phyloP scores from a whole-genome alignment of 192 early-diverging fungal species.

The Gaertneriomyces sp. region DNA sequence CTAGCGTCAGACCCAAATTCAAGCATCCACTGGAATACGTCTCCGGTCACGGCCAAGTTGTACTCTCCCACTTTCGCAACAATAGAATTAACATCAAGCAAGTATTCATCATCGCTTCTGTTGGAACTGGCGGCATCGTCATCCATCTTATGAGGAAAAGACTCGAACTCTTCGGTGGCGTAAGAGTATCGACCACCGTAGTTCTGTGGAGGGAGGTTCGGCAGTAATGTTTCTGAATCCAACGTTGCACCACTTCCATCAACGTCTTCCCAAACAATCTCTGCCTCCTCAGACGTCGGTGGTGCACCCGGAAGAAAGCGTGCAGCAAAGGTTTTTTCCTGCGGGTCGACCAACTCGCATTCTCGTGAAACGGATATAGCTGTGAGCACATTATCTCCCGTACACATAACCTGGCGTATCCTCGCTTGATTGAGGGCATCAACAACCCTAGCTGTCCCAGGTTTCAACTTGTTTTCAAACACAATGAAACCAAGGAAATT shows the following conservation, averaged over 20 bases:
- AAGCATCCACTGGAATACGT: slow-evolving; percentile 93
- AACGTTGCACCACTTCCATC: slow-evolving; percentile 51
- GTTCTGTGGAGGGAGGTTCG: not conserved
- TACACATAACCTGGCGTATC: slow-evolving; percentile 97
- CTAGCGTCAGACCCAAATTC: slow-evolving; percentile 65
- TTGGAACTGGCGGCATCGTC: slow-evolving; percentile 13
- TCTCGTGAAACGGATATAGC: slow-evolving; percentile 92
- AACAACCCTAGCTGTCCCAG: slow-evolving; percentile 74
- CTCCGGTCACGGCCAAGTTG: slow-evolving; percentile 89
- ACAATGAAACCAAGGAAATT: slow-evolving; percentile 93
- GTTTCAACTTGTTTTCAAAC: slow-evolving; percentile 99
- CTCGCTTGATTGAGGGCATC: slow-evolving; percentile 72
- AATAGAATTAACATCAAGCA: slow-evolving; percentile 18
- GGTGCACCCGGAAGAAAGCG: slow-evolving; percentile 56
- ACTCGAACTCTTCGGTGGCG: not conserved
- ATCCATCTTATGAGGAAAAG: slow-evolving; percentile 8
- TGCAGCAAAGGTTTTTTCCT: slow-evolving; percentile 75
- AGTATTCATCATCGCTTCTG: slow-evolving; percentile 15
- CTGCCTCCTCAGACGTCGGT: slow-evolving; percentile 46
- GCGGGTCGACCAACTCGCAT: slow-evolving; percentile 80
- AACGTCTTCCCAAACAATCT: slow-evolving; percentile 72
- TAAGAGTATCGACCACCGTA: not conserved
- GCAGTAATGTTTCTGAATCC: slow-evolving; percentile 52
- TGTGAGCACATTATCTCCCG: slow-evolving; percentile 95
- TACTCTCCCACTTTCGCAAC: slow-evolving; percentile 50